A percentile compares a stretch with the other conserved stretches of the same genome.
Conservation (phyloP, 2,329 filamentous ascomycete species). For the Microcyclosporella mali region DNA sequence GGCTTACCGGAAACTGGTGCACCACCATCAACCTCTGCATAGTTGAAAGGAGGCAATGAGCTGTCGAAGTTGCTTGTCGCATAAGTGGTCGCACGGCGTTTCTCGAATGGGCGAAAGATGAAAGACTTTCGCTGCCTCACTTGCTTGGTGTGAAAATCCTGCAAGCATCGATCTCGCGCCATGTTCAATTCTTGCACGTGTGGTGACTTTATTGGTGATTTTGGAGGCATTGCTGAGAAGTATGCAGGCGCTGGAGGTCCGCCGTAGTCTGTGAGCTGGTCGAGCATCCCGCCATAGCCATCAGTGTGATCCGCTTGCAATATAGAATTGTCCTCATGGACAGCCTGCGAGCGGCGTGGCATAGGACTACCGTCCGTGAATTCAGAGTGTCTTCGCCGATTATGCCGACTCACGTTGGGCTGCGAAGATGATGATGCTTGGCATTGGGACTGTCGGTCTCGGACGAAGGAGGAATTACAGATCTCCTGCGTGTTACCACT, state of each 20-base stretch:
- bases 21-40: slow-evolving; percentile 19
- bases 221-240: not conserved
- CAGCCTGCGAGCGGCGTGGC: slow-evolving; percentile 14
- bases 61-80: slow-evolving; percentile 21
- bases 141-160: slow-evolving; percentile 37
- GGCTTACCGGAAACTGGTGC: slow-evolving; percentile 6
- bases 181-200: slow-evolving; percentile 22
- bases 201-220: slow-evolving; percentile 24
- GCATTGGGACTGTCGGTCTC: not conserved
- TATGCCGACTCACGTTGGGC: slow-evolving; percentile 7
- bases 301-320: slow-evolving; percentile 13
- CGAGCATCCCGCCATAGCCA: slow-evolving; percentile 9
- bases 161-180: slow-evolving; percentile 37
- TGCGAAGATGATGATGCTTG: slow-evolving; percentile 2
- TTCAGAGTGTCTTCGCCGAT: slow-evolving; percentile 15
- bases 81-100: slow-evolving; percentile 24
- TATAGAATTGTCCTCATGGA: slow-evolving; percentile 9
- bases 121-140: slow-evolving; percentile 40
- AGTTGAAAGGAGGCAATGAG: slow-evolving; percentile 23
- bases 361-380: slow-evolving; percentile 23
- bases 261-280: slow-evolving; percentile 6
- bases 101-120: slow-evolving; percentile 41
- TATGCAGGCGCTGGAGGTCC: not conserved
- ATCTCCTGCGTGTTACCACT: slow-evolving; percentile 20
- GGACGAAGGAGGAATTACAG: slow-evolving; percentile 16